Conservation (phyloP, 2,329 filamentous ascomycete genomes). For the Talaromyces sp. region DNA sequence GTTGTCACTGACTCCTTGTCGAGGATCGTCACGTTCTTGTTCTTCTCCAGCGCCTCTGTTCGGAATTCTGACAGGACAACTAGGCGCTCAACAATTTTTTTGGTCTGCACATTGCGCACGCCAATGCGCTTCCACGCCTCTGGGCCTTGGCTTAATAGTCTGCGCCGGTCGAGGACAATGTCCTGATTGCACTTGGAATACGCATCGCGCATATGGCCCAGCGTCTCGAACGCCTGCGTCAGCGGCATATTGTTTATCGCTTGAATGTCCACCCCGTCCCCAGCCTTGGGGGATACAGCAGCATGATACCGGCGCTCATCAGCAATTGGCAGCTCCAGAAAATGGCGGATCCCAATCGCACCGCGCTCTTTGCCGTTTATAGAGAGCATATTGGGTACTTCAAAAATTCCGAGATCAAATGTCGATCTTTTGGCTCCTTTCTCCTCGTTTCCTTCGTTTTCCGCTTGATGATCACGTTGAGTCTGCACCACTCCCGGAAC, state of each 20-base stretch:
- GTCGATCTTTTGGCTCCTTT: conserved; percentile 29
- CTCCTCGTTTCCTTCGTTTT: conserved; percentile 12
- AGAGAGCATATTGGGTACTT: conserved; percentile 46
- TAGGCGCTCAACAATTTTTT: conserved; percentile 29
- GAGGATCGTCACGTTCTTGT: conserved; percentile 27
- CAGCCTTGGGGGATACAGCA: conserved; percentile 12
- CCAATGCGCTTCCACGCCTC: conserved; percentile 37
- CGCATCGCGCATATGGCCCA: conserved; percentile 28
- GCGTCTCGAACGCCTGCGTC: conserved; percentile 27
- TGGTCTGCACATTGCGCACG: conserved; percentile 32
- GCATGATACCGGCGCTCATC: conserved; percentile 25
- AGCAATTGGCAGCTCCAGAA: conserved; percentile 41
- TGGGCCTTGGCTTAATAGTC: conserved; percentile 33
- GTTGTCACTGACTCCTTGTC: conserved; percentile 27
- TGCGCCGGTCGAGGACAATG: conserved; percentile 29
- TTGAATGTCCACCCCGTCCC: conserved; percentile 14
- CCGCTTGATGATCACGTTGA: conserved; percentile 15
- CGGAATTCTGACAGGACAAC: conserved; percentile 28
- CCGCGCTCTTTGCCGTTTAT: conserved; percentile 42
- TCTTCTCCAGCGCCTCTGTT: conserved; percentile 25
- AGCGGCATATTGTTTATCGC: conserved; percentile 21
- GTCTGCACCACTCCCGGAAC: conserved; percentile 27
- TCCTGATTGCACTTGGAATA: conserved; percentile 32
- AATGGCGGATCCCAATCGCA: conserved; percentile 43
- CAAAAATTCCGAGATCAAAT: conserved; percentile 41